A percentile compares a stretch with the other conserved stretches of the same genome.
These are phyloP conservation scores for Diaporthe eres DNA, from an alignment of 2,329 filamentous ascomycete species.

Conservation along the genomic window DNA sequence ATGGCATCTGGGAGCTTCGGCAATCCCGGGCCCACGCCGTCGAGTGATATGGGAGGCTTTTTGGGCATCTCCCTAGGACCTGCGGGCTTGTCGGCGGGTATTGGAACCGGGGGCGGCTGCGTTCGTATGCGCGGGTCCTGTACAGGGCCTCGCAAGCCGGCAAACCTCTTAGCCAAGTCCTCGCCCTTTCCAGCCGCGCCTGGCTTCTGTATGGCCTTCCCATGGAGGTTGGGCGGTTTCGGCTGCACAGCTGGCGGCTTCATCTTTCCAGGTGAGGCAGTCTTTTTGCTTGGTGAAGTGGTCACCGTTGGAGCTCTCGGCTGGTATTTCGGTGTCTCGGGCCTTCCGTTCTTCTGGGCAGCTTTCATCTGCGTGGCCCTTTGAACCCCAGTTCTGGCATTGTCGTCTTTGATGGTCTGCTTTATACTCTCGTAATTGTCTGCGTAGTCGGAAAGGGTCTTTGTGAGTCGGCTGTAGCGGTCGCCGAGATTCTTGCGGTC, in stretches of 20 bases:
- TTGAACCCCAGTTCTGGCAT: slow-evolving; percentile 71
- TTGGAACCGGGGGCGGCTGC: slow-evolving; percentile 58
- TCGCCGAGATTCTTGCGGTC: slow-evolving; percentile 64
- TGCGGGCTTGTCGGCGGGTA: slow-evolving; percentile 25
- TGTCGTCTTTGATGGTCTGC: slow-evolving; percentile 73
- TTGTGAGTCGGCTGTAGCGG: slow-evolving; percentile 65
- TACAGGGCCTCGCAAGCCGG: slow-evolving; percentile 65
- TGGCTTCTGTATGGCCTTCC: slow-evolving; percentile 65
- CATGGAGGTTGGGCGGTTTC: slow-evolving; percentile 77
- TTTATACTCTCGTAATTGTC: slow-evolving; percentile 71
- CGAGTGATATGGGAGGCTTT: slow-evolving; percentile 62
- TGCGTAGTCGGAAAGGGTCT: slow-evolving; percentile 63
- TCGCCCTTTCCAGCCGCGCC: slow-evolving; percentile 50
- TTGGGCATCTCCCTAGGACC: slow-evolving; percentile 63
- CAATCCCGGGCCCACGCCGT: slow-evolving; percentile 68
- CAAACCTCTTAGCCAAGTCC: slow-evolving; percentile 71
- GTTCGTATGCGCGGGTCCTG: slow-evolving; percentile 69
- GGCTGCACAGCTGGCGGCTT: slow-evolving; percentile 71
- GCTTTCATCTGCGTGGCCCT: slow-evolving; percentile 52
- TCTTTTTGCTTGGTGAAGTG: not conserved
- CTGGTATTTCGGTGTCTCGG: slow-evolving; percentile 4
- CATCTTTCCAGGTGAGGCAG: slow-evolving; percentile 47
- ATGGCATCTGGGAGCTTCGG: slow-evolving; percentile 82
- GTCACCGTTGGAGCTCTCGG: not conserved
- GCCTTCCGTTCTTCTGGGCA: slow-evolving; percentile 16